These are phyloP conservation scores for Colletotrichum melonis DNA, from an alignment of 2,329 filamentous ascomycete genomes.

Conservation along the genomic window DNA sequence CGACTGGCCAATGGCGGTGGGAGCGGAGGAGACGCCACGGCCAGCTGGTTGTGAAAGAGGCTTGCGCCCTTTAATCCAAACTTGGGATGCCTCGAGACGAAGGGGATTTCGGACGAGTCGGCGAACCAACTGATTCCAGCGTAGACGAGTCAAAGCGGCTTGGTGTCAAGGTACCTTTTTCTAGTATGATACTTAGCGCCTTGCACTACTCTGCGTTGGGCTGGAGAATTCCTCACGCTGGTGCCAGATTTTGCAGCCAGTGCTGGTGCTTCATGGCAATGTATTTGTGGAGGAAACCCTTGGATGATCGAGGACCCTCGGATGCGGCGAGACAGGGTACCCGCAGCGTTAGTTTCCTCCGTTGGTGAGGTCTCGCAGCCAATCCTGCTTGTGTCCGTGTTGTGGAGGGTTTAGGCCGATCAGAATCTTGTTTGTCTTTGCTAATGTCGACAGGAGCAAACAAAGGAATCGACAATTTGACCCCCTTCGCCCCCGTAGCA, in stretches of 20 bases:
- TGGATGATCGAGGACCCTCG: not conserved
- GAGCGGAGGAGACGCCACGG: constrained; percentile 1
- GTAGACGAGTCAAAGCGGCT: constrained; percentile 21
- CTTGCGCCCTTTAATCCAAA: not conserved
- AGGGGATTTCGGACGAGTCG: constrained; percentile 9
- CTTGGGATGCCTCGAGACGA: not conserved
- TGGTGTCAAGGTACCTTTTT: not conserved
- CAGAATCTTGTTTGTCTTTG: constrained; percentile 22
- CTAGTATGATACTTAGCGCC: constrained; percentile 9
- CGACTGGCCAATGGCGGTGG: constrained; percentile 2
- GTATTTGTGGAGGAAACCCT: not conserved
- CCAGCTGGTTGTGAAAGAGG: not conserved
- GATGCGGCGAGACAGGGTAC: constrained; percentile 9
- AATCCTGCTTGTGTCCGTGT: constrained; percentile 3
- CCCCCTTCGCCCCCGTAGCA: not conserved
- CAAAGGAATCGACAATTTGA: not conserved
- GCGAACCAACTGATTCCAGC: constrained; percentile 2
- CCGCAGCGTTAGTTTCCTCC: not conserved
- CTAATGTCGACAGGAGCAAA: not conserved
- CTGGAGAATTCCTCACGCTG: not conserved
- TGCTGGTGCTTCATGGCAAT: not conserved
- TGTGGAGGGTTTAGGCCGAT: constrained; percentile 6
- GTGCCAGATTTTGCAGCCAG: not conserved
- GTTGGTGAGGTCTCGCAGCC: not conserved
- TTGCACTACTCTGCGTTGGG: constrained; percentile 3